Percentiles rank a stretch among this genome's conserved stretches.
Evolutionary conservation across 371 early-diverging fungal genomes (phyloP).

Genomic region (Lichtheimia ramosa): DNA sequence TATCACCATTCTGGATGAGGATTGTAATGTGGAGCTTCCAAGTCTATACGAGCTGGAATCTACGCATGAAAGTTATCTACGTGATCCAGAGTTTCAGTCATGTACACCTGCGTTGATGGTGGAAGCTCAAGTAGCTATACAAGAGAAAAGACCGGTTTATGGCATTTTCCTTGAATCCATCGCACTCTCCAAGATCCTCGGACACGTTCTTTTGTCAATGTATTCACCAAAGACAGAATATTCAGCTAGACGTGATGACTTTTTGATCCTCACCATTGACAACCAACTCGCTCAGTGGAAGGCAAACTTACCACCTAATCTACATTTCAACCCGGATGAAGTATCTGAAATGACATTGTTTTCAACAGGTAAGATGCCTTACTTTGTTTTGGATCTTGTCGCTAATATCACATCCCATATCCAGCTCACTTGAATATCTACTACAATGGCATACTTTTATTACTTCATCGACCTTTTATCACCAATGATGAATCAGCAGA

Average conservation of each 20-base stretch:
- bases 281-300: constrained; percentile 7
- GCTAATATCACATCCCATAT: neutral
- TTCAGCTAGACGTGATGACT: neutral
- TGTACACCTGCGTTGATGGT: neutral
- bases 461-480: constrained; percentile 22
- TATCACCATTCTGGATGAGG: constrained; percentile 27
- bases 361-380: no score
- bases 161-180: neutral
- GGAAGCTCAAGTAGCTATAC: neutral
- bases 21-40: constrained; percentile 45
- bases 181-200: constrained; percentile 26
- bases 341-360: no score
- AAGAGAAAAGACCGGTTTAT: neutral
- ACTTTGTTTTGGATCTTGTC: no score
- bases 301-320: constrained; percentile 12
- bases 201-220: constrained; percentile 28
- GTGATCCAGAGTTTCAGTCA: neutral
- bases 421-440: constrained; percentile 2
- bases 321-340: constrained; percentile 5
- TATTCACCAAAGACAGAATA: constrained; percentile 21
- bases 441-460: constrained; percentile 19
- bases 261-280: no score
- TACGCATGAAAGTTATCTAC: neutral
- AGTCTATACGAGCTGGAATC: constrained; percentile 30
- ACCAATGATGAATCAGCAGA: constrained; percentile 8